phyloP scores from a whole-genome alignment of 495 filamentous ascomycete genomes.

The Aspergillus ellipticus region DNA sequence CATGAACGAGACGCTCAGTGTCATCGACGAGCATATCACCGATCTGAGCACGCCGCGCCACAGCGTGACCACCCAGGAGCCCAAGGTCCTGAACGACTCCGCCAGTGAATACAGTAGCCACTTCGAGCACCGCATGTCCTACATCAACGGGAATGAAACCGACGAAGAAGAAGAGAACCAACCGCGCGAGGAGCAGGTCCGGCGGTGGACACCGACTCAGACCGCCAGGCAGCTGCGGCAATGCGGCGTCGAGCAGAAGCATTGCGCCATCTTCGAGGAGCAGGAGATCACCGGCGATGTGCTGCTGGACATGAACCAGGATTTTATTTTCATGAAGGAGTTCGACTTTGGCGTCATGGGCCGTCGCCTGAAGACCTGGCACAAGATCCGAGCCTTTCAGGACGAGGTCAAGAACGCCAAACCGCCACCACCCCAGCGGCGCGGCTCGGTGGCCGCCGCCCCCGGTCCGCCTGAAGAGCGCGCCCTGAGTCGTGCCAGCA shows the following conservation, averaged over 20 bases:
- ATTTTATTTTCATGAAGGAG: constrained; percentile 87
- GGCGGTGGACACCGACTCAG: constrained; percentile 68
- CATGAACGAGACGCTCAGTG: constrained; percentile 93
- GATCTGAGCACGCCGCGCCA: constrained; percentile 78
- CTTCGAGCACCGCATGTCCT: constrained; percentile 71
- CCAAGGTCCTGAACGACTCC: constrained; percentile 67
- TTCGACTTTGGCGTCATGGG: constrained; percentile 92
- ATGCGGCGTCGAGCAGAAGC: constrained; percentile 71
- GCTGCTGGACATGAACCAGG: constrained; percentile 89
- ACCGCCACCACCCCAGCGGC: constrained; percentile 15
- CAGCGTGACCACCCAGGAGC: constrained; percentile 46
- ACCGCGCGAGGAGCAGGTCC: constrained; percentile 61
- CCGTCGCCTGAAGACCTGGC: constrained; percentile 86
- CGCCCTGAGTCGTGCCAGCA: constrained; percentile 31
- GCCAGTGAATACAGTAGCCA: constrained; percentile 87
- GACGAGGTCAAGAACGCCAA: constrained; percentile 63
- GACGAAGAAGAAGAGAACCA: constrained; percentile 62
- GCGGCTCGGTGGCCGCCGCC: constrained; percentile 30
- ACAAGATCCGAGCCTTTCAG: constrained; percentile 84
- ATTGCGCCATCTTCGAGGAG: constrained; percentile 90
- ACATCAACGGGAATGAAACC: constrained; percentile 84
- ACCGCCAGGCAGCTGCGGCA: constrained; percentile 84
- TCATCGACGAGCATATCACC: constrained; percentile 97
- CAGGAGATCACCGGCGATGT: constrained; percentile 96
- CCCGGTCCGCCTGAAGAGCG: constrained; percentile 39